A percentile compares a stretch with the other conserved stretches of the same genome.
Evolutionary conservation across 352 stramenopile species (phyloP).

Genomic region (Globisporangium solare): DNA sequence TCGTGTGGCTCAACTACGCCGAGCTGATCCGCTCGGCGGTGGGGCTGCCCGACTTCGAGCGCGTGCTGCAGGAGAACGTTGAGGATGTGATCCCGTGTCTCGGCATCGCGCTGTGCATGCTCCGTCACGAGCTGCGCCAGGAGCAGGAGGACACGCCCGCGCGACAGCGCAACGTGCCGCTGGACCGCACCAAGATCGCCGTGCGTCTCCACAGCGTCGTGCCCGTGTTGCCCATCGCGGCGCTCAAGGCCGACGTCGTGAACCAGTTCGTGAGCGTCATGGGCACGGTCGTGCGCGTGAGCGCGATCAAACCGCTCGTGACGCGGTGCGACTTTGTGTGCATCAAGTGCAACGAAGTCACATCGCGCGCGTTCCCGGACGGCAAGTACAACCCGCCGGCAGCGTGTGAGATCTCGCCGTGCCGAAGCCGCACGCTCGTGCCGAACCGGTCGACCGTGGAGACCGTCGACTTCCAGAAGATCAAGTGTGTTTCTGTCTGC

Average conservation of each 20-base stretch:
- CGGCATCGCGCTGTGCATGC: conserved; percentile 63
- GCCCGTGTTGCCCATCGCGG: conserved; percentile 56
- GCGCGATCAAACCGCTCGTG: conserved; percentile 81
- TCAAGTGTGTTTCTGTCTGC: conserved; percentile 49
- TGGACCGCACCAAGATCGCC: conserved; percentile 51
- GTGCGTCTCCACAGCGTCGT: conserved; percentile 63
- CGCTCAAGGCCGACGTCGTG: conserved; percentile 72
- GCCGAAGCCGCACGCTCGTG: conserved; percentile 59
- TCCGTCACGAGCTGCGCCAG: conserved; percentile 48
- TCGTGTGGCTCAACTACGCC: conserved; percentile 48
- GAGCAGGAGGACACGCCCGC: conserved; percentile 40
- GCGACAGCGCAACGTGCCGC: conserved; percentile 32
- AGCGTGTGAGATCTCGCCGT: conserved; percentile 57
- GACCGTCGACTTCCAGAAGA: conserved; percentile 89
- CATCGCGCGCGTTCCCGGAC: conserved; percentile 63
- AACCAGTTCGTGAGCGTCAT: conserved; percentile 74
- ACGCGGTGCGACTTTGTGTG: conserved; percentile 87
- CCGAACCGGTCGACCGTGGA: conserved; percentile 81
- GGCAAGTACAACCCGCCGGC: conserved; percentile 75
- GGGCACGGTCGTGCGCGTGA: conserved; percentile 77
- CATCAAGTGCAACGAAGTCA: conserved; percentile 71
- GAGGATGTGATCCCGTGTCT: conserved; percentile 59
- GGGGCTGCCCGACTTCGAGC: conserved; percentile 45
- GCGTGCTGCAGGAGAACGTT: conserved; percentile 47
- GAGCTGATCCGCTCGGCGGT: conserved; percentile 42